Evolutionary conservation across 441 rosid genomes (phyloP).

Genomic region (Mallotus repandus): DNA sequence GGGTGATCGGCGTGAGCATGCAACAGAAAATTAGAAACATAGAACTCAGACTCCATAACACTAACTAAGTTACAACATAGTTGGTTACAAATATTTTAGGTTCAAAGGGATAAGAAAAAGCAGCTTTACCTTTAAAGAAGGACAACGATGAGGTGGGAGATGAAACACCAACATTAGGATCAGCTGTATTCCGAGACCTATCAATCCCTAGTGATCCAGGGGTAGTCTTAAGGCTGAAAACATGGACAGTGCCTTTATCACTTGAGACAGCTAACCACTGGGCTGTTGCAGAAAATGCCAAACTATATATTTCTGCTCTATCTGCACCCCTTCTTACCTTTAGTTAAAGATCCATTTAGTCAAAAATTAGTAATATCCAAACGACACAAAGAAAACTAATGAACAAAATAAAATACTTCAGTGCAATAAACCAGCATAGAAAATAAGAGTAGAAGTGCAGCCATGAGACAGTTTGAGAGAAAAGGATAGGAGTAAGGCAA

Average conservation of each 20-base stretch:
- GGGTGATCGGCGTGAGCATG: too few relatives aligned
- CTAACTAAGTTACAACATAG: neutral
- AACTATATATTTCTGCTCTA: constrained; percentile 70
- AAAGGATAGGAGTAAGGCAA: too few relatives aligned
- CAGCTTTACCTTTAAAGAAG: constrained; percentile 50
- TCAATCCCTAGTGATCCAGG: constrained; percentile 43
- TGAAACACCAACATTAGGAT: constrained; percentile 27
- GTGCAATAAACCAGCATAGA: too few relatives aligned
- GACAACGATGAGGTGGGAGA: constrained; percentile 49
- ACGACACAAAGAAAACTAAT: too few relatives aligned
- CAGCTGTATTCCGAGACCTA: constrained; percentile 26
- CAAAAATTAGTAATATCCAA: neutral
- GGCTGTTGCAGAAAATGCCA: constrained; percentile 64
- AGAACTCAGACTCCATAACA: too few relatives aligned
- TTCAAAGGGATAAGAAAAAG: too few relatives aligned
- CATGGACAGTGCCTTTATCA: constrained; percentile 74
- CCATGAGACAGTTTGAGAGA: too few relatives aligned
- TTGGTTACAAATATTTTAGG: neutral
- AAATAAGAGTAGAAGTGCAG: too few relatives aligned
- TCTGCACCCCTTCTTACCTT: constrained; percentile 80
- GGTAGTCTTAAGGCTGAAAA: constrained; percentile 61
- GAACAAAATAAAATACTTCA: too few relatives aligned
- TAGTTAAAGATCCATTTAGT: constrained; percentile 11
- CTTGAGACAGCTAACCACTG: constrained; percentile 78
- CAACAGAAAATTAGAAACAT: too few relatives aligned